Percentiles rank a stretch among this genome's conserved stretches.
Conservation (phyloP, 2,329 filamentous ascomycete genomes). For the Cercospora citrullina region DNA sequence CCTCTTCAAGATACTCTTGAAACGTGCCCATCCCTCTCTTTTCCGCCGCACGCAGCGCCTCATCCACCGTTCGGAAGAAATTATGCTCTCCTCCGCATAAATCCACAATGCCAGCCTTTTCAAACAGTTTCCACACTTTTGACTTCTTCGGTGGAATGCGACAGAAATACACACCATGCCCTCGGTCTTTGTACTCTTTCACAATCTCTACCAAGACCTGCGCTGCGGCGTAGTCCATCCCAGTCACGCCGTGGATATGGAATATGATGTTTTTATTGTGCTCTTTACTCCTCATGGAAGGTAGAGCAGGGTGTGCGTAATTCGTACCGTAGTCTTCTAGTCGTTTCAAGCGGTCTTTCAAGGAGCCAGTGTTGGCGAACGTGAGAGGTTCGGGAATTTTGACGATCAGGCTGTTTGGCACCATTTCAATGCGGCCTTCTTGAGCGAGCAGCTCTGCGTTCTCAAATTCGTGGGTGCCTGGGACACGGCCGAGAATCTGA, state of each 20-base stretch:
- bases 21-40: slow-evolving; percentile 44
- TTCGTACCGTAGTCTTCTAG: slow-evolving; percentile 89
- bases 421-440: slow-evolving; percentile 65
- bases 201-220: slow-evolving; percentile 93
- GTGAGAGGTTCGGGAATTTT: slow-evolving; percentile 97
- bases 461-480: slow-evolving; percentile 75
- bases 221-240: slow-evolving; percentile 86
- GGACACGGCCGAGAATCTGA: slow-evolving; percentile 88
- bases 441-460: slow-evolving; percentile 65
- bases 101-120: slow-evolving; percentile 79
- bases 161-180: slow-evolving; percentile 76
- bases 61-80: slow-evolving; percentile 80
- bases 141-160: slow-evolving; percentile 51
- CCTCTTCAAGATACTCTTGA: slow-evolving; percentile 4
- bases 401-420: slow-evolving; percentile 90
- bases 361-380: slow-evolving; percentile 88
- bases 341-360: slow-evolving; percentile 78
- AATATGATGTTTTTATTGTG: slow-evolving; percentile 93
- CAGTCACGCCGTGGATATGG: slow-evolving; percentile 95
- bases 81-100: slow-evolving; percentile 73
- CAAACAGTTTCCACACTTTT: slow-evolving; percentile 70
- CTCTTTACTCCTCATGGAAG: slow-evolving; percentile 72
- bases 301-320: slow-evolving; percentile 81
- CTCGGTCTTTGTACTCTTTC: slow-evolving; percentile 70
- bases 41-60: slow-evolving; percentile 80